Conservation (phyloP, 2,329 filamentous ascomycete genomes). For the Pseudogymnoascus sp. region DNA sequence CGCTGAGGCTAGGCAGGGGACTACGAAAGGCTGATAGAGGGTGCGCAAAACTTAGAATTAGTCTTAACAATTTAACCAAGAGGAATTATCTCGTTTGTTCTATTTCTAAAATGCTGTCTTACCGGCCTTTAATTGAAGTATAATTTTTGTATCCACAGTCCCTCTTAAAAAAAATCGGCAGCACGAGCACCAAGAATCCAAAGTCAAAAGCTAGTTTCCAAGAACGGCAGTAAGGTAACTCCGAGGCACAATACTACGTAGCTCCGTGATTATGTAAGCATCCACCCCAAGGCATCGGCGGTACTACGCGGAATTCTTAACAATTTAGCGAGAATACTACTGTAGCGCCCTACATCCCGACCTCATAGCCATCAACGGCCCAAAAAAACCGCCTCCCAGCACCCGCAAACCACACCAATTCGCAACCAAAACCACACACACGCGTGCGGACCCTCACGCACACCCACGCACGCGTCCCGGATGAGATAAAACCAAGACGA, state of each 20-base stretch:
- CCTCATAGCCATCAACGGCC: neutral
- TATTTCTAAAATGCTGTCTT: no score
- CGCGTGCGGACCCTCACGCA: neutral
- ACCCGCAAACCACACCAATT: neutral
- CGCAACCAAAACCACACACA: neutral
- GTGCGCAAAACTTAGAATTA: no score
- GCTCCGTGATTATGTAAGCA: neutral
- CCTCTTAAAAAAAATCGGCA: no score
- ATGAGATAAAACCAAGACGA: neutral
- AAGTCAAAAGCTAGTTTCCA: neutral
- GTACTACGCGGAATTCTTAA: neutral
- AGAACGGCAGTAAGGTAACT: neutral
- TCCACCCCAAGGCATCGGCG: neutral
- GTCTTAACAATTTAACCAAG: no score
- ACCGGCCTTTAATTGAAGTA: no score
- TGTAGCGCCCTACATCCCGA: neutral
- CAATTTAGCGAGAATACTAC: constrained; percentile 2
- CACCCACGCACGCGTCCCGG: neutral
- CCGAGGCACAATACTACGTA: neutral
- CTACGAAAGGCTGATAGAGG: no score
- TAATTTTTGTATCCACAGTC: no score
- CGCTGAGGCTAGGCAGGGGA: no score
- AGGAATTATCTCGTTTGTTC: no score
- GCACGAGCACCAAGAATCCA: neutral
- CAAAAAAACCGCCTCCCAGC: neutral